Base-by-base conservation (phyloP, 1,284 basidiomycete species). In the Rhodotorula sp. region DNA sequence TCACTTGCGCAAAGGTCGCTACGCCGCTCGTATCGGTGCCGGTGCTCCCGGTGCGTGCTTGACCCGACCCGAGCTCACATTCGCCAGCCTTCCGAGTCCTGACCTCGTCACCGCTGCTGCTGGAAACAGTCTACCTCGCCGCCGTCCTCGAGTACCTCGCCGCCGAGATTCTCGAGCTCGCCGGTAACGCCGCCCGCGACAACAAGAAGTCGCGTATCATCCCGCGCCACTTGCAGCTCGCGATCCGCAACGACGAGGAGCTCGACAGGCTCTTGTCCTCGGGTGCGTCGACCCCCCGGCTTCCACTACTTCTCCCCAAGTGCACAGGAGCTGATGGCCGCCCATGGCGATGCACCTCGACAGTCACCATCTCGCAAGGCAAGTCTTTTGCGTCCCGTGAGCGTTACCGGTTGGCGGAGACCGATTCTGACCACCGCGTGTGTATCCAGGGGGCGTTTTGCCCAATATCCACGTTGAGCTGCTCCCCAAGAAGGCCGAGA, bases 141-240 rank as follows among this genome's bases (percentile, higher is more conserved):
- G 91, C 90, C 64, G 90, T 91, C 54, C 85, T 92, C 23, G 91
- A 92, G 80, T 92, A 93, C 82, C 86, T 94, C 64, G 87, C 89
- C 39, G 92, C 92, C 63, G 92, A 94, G 83, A 90, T 94, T 78
- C 87, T 93, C 72, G 92, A 94, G 84, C 85, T 93, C 66, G 91
- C 92, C 64, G 92, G 92, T 70, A 92, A 92, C 84, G 91, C 90
- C 61, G 82, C 84, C 79, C 66, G 87, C 73, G 87, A 90, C 79
- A 88, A 90, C 84, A 88, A 89, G 86, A 86, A 93, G 86, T 90
- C 91, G 80, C 91, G 92, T 89, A 93, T 94, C 81, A 90, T 93
- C 23, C 92, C 92, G 71, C 88, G 92, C 81, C 92, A 94, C 83
- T 82, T 94, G 70, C 91, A 93, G 81, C 89, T 94, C 74, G 92